Evolutionary conservation across 2,329 filamentous ascomycete species (phyloP).

Genomic region (Penicillium sp.): DNA sequence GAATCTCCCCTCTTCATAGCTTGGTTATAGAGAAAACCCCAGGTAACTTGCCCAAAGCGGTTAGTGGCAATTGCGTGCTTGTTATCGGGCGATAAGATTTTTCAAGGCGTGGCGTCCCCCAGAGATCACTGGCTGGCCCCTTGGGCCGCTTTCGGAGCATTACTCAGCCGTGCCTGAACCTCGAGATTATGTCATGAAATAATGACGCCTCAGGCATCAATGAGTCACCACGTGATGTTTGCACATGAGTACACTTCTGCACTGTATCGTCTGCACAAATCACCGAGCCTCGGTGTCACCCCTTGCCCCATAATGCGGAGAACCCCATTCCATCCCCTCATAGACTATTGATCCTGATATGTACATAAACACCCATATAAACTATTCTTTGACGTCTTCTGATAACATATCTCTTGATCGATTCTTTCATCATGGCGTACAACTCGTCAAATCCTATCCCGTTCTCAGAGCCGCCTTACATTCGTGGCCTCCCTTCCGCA

Average conservation of each 20-base stretch:
- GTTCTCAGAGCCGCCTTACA: constrained; percentile 71
- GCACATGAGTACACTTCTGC: neutral
- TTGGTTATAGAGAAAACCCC: constrained; percentile 29
- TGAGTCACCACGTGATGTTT: neutral
- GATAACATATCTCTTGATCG: neutral
- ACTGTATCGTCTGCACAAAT: neutral
- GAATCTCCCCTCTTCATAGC: constrained; percentile 14
- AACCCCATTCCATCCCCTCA: neutral
- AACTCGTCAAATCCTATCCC: constrained; percentile 50
- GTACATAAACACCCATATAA: neutral
- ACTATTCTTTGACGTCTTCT: neutral
- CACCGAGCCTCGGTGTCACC: constrained; percentile 12
- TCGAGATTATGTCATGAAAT: neutral
- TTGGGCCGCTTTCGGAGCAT: constrained; percentile 1
- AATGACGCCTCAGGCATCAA: neutral
- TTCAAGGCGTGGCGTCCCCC: constrained; percentile 4
- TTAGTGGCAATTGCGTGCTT: constrained; percentile 38
- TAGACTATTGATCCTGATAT: neutral
- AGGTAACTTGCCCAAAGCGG: constrained; percentile 27
- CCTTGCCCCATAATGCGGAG: constrained; percentile 15
- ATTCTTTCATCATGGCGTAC: constrained; percentile 24
- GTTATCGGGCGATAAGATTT: constrained; percentile 28
- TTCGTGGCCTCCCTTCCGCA: constrained; percentile 67
- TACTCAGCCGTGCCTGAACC: neutral
- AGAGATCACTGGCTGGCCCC: no score